phyloP scores from a whole-genome alignment of 2,329 filamentous ascomycete genomes.

The Epichloe uncinata region DNA sequence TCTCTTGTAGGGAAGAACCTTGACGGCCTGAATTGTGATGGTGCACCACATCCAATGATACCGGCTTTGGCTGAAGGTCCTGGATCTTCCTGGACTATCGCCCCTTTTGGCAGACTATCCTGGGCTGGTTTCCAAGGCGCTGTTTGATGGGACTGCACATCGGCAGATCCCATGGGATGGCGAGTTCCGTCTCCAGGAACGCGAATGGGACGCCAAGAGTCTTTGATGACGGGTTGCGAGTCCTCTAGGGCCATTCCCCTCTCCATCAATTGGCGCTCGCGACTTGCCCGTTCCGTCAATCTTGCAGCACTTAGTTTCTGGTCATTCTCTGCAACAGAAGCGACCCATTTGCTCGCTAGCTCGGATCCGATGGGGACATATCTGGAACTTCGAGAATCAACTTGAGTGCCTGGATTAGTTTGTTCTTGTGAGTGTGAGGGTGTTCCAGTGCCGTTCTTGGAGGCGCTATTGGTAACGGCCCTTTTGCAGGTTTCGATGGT shows the following conservation, averaged over 20 bases:
- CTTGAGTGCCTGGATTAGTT: slow-evolving; percentile 10
- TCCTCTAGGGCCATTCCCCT: slow-evolving; percentile 31
- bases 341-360: slow-evolving; percentile 29
- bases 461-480: slow-evolving; percentile 33
- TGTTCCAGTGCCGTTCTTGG: slow-evolving; percentile 12
- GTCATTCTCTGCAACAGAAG: slow-evolving; percentile 32
- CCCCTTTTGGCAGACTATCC: slow-evolving; percentile 12
- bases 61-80: slow-evolving; percentile 12
- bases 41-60: slow-evolving; percentile 18
- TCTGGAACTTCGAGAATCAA: slow-evolving; percentile 19
- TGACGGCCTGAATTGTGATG: slow-evolving; percentile 38
- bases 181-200: slow-evolving; percentile 24
- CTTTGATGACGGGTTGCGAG: slow-evolving; percentile 34
- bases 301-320: slow-evolving; percentile 28
- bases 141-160: slow-evolving; percentile 16
- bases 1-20: slow-evolving; percentile 49
- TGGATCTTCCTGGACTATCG: slow-evolving; percentile 12
- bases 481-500: slow-evolving; percentile 20
- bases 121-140: slow-evolving; percentile 18
- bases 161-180: slow-evolving; percentile 12
- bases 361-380: slow-evolving; percentile 18
- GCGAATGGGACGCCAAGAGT: slow-evolving; percentile 38
- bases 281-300: slow-evolving; percentile 25
- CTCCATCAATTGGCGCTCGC: slow-evolving; percentile 30
- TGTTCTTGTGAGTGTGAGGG: slow-evolving; percentile 13